Evolutionary conservation across 805 yeast species (phyloP).

Genomic region (Cyberlindnera maclurae): DNA sequence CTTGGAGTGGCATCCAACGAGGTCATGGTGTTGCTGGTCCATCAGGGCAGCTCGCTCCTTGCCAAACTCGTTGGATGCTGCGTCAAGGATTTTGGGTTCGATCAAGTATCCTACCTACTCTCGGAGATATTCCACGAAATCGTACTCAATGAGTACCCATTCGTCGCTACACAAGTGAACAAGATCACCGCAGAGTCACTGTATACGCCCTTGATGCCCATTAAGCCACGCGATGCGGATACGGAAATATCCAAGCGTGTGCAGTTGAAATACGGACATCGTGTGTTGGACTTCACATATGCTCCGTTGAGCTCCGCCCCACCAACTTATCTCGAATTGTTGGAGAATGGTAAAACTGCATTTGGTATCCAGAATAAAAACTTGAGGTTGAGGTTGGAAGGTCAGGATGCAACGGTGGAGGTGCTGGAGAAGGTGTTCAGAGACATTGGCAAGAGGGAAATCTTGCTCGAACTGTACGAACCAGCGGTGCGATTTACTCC

Average conservation of each 20-base stretch:
- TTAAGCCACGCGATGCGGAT: constrained; percentile 31
- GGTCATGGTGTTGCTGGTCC: constrained; percentile 33
- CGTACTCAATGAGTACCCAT: constrained; percentile 57
- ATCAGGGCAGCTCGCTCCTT: constrained; percentile 46
- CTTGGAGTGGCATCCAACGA: constrained; percentile 29
- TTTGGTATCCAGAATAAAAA: constrained; percentile 32
- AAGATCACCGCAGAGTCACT: constrained; percentile 20
- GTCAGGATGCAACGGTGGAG: constrained; percentile 12
- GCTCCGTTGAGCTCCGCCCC: constrained; percentile 62
- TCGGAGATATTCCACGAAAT: constrained; percentile 62
- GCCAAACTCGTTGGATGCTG: constrained; percentile 61
- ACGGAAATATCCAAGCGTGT: constrained; percentile 32
- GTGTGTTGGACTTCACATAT: constrained; percentile 57
- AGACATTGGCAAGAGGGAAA: constrained; percentile 6
- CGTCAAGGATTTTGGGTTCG: constrained; percentile 76
- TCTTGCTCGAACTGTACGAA: constrained; percentile 19
- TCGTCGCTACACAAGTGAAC: constrained; percentile 38
- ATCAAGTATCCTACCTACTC: constrained; percentile 53
- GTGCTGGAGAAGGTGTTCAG: constrained; percentile 17
- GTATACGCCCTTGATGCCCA: constrained; percentile 20
- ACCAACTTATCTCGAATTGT: constrained; percentile 71
- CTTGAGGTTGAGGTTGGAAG: constrained; percentile 15
- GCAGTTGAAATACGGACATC: constrained; percentile 43
- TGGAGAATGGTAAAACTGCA: constrained; percentile 69
- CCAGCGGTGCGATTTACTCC: constrained; percentile 20